phyloP scores from a whole-genome alignment of 352 stramenopile species.

The Elongisporangium undulatum region DNA sequence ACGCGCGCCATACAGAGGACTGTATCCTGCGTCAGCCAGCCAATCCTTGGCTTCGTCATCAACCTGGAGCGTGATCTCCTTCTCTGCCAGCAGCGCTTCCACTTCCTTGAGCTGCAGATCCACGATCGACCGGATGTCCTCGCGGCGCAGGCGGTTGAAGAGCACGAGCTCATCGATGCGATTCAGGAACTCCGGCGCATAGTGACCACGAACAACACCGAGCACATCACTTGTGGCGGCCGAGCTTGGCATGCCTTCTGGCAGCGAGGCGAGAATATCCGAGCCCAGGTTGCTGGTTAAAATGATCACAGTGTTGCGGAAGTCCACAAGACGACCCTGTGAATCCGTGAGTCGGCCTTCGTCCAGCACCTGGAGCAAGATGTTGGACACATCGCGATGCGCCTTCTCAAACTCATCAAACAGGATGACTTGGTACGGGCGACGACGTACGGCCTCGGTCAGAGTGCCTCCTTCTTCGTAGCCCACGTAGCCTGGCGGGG shows the following conservation, averaged over 20 bases:
- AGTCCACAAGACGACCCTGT: conserved; percentile 94
- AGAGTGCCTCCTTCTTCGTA: conserved; percentile 96
- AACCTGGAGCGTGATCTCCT: conserved; percentile 90
- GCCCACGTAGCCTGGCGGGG: conserved; percentile 90
- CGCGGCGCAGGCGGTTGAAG: conserved; percentile 93
- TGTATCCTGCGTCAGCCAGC: conserved; percentile 92
- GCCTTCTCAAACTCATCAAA: conserved; percentile 99
- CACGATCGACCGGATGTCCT: conserved; percentile 94
- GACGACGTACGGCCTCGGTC: conserved; percentile 93
- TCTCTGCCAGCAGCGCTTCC: conserved; percentile 87
- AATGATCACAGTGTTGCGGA: conserved; percentile 97
- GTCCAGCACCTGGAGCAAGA: conserved; percentile 91
- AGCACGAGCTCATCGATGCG: conserved; percentile 97
- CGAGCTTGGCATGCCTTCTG: conserved; percentile 46
- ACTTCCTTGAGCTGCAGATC: conserved; percentile 92
- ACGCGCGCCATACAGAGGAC: conserved; percentile 94
- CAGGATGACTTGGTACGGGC: conserved; percentile 94
- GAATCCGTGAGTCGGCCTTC: conserved; percentile 94
- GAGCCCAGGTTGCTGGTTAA: conserved; percentile 97
- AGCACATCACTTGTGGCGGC: conserved; percentile 84
- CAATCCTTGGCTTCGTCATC: conserved; percentile 89
- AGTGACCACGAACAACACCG: conserved; percentile 89
- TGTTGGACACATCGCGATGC: conserved; percentile 95
- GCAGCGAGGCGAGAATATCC: conserved; percentile 67
- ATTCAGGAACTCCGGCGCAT: conserved; percentile 98